phyloP scores from a whole-genome alignment of 202 grass and related monocot genomes.

The Eragrostis tef region DNA sequence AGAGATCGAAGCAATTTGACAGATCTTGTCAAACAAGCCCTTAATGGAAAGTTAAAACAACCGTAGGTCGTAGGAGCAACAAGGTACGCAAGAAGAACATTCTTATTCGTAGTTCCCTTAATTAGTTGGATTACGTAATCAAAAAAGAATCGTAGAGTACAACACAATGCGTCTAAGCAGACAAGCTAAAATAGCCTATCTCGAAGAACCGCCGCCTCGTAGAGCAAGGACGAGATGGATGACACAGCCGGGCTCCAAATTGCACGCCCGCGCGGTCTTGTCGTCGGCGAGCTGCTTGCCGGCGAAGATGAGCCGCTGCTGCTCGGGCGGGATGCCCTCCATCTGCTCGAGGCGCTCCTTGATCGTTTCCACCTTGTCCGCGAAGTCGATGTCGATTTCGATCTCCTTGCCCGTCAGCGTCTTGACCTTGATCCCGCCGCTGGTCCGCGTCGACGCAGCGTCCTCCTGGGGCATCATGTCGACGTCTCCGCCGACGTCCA shows the following conservation, averaged over 20 bases:
- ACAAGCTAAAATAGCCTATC: no score
- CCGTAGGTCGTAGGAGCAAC: no score
- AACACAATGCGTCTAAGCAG: no score
- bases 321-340: constrained; percentile 30
- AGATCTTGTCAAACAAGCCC: no score
- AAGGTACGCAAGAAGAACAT: no score
- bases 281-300: constrained; percentile 16
- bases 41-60: no score
- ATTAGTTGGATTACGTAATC: no score
- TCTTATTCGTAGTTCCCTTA: no score
- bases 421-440: background rate
- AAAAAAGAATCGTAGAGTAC: no score
- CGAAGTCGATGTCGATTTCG: background rate
- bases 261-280: background rate
- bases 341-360: constrained; percentile 16
- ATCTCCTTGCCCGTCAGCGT: constrained; percentile 20
- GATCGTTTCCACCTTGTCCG: background rate
- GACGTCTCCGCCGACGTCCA: background rate
- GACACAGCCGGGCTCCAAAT: background rate
- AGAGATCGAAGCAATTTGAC: no score
- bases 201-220: background rate
- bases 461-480: background rate
- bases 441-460: background rate
- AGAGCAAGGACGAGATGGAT: constrained; percentile 31
- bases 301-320: constrained; percentile 33